phyloP scores from a whole-genome alignment of 148 eudicot species.

The Silene conica region DNA sequence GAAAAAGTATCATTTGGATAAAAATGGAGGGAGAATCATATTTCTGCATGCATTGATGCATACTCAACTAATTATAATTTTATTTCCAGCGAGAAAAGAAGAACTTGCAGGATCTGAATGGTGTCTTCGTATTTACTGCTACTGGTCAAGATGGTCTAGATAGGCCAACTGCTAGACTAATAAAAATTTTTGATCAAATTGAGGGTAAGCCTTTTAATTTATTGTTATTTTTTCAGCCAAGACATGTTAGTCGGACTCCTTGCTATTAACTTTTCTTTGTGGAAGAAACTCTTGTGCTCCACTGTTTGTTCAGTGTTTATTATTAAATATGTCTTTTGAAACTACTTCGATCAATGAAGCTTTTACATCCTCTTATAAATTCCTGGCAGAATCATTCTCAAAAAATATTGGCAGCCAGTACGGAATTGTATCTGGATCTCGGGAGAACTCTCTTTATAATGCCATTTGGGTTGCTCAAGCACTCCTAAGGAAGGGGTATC shows the following conservation, averaged over 20 bases:
- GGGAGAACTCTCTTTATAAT: conserved; percentile 87
- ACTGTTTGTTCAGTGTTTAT: neutral
- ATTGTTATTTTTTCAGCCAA: neutral
- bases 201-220: conserved; percentile 46
- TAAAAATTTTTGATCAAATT: conserved; percentile 73
- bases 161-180: conserved; percentile 80
- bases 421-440: conserved; percentile 75
- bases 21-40: too few species aligned
- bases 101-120: conserved; percentile 78
- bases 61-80: neutral
- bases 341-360: neutral
- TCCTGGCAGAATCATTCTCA: conserved; percentile 55
- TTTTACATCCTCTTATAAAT: neutral
- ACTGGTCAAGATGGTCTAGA: conserved; percentile 72
- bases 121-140: conserved; percentile 71
- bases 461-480: conserved; percentile 98
- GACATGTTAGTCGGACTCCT: neutral
- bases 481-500: conserved; percentile 88
- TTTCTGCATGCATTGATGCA: too few species aligned
- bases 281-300: neutral
- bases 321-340: neutral
- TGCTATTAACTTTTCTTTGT: neutral
- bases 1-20: too few species aligned
- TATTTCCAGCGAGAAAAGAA: conserved; percentile 79
- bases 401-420: conserved; percentile 77